phyloP scores from a whole-genome alignment of 2,329 filamentous ascomycete genomes.

The Chrysosphaeria jannelii region DNA sequence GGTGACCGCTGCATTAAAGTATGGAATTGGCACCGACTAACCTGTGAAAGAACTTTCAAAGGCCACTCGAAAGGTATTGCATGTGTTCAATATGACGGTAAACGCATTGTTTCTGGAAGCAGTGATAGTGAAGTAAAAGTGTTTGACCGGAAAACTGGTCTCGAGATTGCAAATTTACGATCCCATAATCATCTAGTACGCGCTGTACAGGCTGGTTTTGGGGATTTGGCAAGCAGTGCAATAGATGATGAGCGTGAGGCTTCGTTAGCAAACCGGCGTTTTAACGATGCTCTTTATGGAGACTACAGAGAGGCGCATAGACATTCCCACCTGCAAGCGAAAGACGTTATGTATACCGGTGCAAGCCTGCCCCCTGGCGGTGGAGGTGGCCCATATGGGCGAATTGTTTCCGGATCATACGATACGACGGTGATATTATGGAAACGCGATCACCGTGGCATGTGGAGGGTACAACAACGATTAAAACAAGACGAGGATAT shows the following conservation, averaged over 20 bases:
- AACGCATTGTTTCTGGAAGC: slow-evolving; percentile 79
- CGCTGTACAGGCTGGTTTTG: slow-evolving; percentile 85
- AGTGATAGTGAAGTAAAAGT: slow-evolving; percentile 92
- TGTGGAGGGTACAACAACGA: slow-evolving; percentile 52
- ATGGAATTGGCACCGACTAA: slow-evolving; percentile 65
- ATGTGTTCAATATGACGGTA: slow-evolving; percentile 86
- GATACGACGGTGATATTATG: slow-evolving; percentile 91
- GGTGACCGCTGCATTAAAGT: slow-evolving; percentile 83
- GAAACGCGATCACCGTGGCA: slow-evolving; percentile 58
- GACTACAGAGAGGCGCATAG: not conserved
- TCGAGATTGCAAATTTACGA: slow-evolving; percentile 66
- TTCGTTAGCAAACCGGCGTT: slow-evolving; percentile 38
- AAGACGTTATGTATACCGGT: slow-evolving; percentile 50
- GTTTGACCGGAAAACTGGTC: slow-evolving; percentile 59
- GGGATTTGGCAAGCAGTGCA: slow-evolving; percentile 54
- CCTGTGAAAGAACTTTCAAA: slow-evolving; percentile 45
- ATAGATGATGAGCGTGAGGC: slow-evolving; percentile 48
- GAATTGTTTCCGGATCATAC: slow-evolving; percentile 93
- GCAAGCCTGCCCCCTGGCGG: slow-evolving; percentile 75
- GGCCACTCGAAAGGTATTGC: slow-evolving; percentile 90
- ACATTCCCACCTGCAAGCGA: slow-evolving; percentile 20
- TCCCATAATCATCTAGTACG: slow-evolving; percentile 66
- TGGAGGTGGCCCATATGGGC: slow-evolving; percentile 61
- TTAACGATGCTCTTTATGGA: slow-evolving; percentile 22
- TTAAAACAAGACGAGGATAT: slow-evolving; percentile 50